Evolutionary conservation across 176 grass and related monocot genomes (phyloP), one percentile per base, ranked within the genome.

Genomic region (Triticum monococcum): DNA sequence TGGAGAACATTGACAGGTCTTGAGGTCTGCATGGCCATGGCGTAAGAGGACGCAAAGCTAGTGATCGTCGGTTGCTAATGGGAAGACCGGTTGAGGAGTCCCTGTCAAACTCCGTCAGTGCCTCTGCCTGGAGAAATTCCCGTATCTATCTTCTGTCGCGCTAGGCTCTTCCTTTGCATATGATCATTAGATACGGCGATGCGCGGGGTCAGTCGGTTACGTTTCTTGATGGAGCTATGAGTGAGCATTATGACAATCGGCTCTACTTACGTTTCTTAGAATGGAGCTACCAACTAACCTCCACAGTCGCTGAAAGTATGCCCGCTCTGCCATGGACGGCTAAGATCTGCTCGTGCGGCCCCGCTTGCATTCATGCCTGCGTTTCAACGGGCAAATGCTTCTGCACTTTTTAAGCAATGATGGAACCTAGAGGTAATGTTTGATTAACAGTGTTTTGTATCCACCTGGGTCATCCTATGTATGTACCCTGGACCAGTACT

Each of bases 11-110:
- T 75, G 85, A 68, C 3, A 68, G 14, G 24, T 60, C 2, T 31
- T 46, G 48, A 26, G 60, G 3, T 87, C 83, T 84, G 89, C 77
- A 88, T 91, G 85, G 81, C 89, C 77, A 88, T 91, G 85, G 81
- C 89, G 89, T 88, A 88, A 57, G 69, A 81, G 54, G 62, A 48
- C 46, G 69, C 48, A 50, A 88, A 91, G 81, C 36, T 37, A 73
- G 63, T 13, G 59, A 63, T 77, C 17, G 86, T 50, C 25, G 41
- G 56, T 91, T 88, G 77, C 77, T 83, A 80, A 68, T 89, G 84
- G 81, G 84, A 80, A 24, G 3, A 62, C 61, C 75, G 26, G 87
- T 80, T 86, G 57, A 52, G 18, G 56, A 54, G 50, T 54, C 50
- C 50, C 50, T 54, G 50, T 54, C 50, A 54, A 54, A 16, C 50